phyloP scores from a whole-genome alignment of 2,329 filamentous ascomycete species.

The Fusarium algeriense region DNA sequence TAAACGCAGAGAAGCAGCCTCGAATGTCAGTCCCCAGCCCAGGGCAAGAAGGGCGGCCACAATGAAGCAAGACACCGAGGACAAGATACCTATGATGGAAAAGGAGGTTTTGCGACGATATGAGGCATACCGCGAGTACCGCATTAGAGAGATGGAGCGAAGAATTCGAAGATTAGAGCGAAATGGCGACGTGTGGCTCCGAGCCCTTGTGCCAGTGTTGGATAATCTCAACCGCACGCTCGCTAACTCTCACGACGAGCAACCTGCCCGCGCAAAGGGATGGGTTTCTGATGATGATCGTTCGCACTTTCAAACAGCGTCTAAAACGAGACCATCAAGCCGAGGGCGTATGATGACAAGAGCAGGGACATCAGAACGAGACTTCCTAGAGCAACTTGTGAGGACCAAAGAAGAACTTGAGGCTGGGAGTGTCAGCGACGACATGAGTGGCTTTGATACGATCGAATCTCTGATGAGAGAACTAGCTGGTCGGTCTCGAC shows the following conservation, averaged over 20 bases:
- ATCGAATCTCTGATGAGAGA: constrained; percentile 62
- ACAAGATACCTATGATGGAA: constrained; percentile 43
- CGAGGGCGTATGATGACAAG: constrained; percentile 41
- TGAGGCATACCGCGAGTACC: constrained; percentile 57
- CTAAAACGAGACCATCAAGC: constrained; percentile 28
- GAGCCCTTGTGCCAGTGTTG: constrained; percentile 59
- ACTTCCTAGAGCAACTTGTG: constrained; percentile 49
- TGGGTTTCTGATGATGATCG: constrained; percentile 53
- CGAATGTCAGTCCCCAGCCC: constrained; percentile 34
- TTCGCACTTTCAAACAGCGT: constrained; percentile 16
- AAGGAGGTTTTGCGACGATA: constrained; percentile 55
- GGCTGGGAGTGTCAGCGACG: constrained; percentile 45
- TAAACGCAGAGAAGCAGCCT: constrained; percentile 38
- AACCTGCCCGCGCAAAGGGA: constrained; percentile 38
- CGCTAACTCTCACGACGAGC: constrained; percentile 33
- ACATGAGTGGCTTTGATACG: constrained; percentile 53
- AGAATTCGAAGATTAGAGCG: constrained; percentile 61
- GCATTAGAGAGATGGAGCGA: constrained; percentile 61
- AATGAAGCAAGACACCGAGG: constrained; percentile 44
- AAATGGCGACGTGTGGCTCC: constrained; percentile 60
- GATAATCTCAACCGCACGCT: constrained; percentile 58
- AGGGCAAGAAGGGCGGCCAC: constrained; percentile 38
- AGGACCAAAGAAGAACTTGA: constrained; percentile 44
- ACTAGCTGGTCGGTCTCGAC: constrained; percentile 51
- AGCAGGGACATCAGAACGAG: constrained; percentile 47